Conservation (phyloP, 1,284 basidiomycete genomes). For the Ustilago loliicola region DNA sequence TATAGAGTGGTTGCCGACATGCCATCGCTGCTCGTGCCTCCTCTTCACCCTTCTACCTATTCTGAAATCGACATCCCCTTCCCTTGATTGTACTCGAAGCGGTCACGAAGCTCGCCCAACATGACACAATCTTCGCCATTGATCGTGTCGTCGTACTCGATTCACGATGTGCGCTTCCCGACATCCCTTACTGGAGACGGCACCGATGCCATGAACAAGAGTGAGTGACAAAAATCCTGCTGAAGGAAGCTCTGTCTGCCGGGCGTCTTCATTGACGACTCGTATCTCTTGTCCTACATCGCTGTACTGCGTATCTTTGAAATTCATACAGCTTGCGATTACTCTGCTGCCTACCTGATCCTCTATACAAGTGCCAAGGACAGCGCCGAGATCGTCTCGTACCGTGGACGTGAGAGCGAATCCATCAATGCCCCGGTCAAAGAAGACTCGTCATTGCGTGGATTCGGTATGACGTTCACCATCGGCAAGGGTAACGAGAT, state of each 20-base stretch:
- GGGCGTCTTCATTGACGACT: background rate
- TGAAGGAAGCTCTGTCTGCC: background rate
- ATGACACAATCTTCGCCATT: conserved; percentile 45
- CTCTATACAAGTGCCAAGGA: conserved; percentile 76
- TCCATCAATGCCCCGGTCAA: conserved; percentile 54
- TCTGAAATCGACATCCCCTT: background rate
- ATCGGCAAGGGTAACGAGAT: conserved; percentile 75
- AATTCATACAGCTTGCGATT: conserved; percentile 79
- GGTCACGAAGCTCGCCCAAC: background rate
- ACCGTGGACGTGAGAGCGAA: conserved; percentile 46
- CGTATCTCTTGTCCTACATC: background rate
- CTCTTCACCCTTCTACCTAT: background rate
- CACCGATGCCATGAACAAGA: conserved; percentile 91
- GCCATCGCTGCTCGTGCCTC: background rate
- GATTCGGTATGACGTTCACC: conserved; percentile 71
- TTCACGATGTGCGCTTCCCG: conserved; percentile 49
- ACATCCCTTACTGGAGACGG: conserved; percentile 80
- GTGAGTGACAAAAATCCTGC: conserved; percentile 19
- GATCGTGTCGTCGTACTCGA: conserved; percentile 51
- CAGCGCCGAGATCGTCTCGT: conserved; percentile 37
- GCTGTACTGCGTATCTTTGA: too few species aligned
- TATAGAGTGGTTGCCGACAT: background rate
- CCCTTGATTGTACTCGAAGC: background rate
- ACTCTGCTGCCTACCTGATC: conserved; percentile 89
- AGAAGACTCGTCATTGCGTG: conserved; percentile 73